These are phyloP conservation scores for Raphanus raphanistrum DNA, from an alignment of 345 rosid species.

Conservation along the genomic window DNA sequence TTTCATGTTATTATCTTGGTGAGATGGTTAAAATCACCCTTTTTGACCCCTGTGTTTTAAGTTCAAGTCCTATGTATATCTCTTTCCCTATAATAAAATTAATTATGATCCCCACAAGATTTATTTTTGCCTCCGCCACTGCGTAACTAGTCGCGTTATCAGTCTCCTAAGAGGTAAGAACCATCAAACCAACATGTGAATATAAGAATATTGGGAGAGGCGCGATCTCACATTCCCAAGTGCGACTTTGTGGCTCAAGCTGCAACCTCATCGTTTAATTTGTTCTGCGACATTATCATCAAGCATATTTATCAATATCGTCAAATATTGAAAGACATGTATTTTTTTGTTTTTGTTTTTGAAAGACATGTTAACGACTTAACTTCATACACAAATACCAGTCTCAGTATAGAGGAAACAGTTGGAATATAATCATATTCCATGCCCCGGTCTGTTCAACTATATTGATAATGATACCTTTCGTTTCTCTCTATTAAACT, in stretches of 20 bases:
- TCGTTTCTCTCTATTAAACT: constrained; percentile 5
- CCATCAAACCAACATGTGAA: background rate
- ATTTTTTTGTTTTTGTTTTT: no score
- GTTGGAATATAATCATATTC: constrained; percentile 39
- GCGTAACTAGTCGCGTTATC: background rate
- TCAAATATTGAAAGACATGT: constrained; percentile 18
- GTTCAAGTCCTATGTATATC: no score
- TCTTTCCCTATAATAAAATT: no score
- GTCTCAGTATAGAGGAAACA: constrained; percentile 19
- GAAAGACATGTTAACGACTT: constrained; percentile 19
- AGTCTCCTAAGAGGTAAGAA: background rate
- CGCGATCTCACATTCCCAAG: background rate
- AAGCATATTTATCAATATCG: background rate
- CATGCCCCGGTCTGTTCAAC: constrained; percentile 34
- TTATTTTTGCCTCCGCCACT: no score
- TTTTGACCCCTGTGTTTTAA: no score
- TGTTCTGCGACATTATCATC: background rate
- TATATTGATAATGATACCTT: constrained; percentile 7
- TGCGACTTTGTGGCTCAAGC: background rate
- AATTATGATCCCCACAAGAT: no score
- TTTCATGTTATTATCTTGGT: no score
- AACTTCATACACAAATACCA: constrained; percentile 9
- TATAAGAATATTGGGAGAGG: background rate
- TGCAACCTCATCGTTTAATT: background rate
- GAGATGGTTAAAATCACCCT: no score